Conservation (phyloP, 352 stramenopile species). For the Thraustochytrium sp. region DNA sequence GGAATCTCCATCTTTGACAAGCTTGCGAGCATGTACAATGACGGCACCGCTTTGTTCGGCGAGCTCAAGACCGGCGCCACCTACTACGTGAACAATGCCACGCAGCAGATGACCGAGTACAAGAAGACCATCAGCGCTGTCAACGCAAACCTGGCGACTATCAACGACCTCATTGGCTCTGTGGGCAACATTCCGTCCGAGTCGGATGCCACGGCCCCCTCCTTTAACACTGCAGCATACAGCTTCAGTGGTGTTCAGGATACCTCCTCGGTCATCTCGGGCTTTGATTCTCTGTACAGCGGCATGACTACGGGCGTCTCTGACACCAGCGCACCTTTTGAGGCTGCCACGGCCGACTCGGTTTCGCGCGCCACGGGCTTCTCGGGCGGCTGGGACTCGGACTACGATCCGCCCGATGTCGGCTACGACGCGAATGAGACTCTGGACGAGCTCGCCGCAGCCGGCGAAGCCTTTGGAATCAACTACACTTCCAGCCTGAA, state of each 20-base stretch:
- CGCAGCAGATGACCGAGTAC: not conserved
- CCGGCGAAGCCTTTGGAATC: not conserved
- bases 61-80: not conserved
- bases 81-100: not conserved
- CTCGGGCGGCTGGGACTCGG: not conserved
- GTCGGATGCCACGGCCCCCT: not conserved
- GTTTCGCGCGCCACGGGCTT: not conserved
- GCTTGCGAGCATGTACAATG: not conserved
- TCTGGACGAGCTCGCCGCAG: not conserved
- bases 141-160: not conserved
- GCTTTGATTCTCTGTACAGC: not conserved
- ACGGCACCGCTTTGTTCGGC: not conserved
- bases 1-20: not conserved
- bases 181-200: not conserved
- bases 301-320: not conserved
- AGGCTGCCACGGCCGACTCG: not conserved
- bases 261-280: not conserved
- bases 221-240: not conserved
- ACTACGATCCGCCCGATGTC: slow-evolving; percentile 3
- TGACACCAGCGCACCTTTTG: not conserved
- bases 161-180: not conserved
- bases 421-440: not conserved
- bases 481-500: not conserved
- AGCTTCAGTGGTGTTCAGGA: not conserved
- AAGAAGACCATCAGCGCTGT: not conserved